Percentiles rank a stretch among this genome's conserved stretches.
phyloP scores from a whole-genome alignment of 768 basidiomycete species.

The Suillus ampliporus region DNA sequence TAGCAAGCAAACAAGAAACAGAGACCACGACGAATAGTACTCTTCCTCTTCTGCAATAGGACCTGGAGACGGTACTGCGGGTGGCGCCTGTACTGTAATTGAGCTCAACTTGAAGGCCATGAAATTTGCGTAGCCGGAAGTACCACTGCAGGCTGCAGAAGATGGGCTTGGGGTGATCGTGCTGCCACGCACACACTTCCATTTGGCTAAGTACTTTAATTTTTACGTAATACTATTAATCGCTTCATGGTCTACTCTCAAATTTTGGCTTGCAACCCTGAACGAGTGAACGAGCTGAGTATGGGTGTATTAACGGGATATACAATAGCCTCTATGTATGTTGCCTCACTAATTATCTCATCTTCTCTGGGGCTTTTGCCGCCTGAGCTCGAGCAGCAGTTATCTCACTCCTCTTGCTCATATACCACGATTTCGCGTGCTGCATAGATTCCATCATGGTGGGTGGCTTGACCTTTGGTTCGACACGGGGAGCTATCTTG shows the following conservation, averaged over 20 bases:
- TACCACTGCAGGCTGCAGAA: neutral
- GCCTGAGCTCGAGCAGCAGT: neutral
- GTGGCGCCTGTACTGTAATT: constrained; percentile 34
- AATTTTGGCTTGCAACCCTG: neutral
- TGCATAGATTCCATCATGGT: constrained; percentile 32
- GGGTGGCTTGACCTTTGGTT: constrained; percentile 23
- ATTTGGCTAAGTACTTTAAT: too few species aligned
- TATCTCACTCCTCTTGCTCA: constrained; percentile 2
- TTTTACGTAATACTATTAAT: neutral
- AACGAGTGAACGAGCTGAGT: neutral
- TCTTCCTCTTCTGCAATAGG: constrained; percentile 78
- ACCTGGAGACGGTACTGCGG: constrained; percentile 33
- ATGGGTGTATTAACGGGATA: constrained; percentile 5
- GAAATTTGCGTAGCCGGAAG: neutral
- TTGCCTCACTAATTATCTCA: neutral
- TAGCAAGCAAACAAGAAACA: constrained; percentile 89
- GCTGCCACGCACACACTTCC: neutral
- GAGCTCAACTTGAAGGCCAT: constrained; percentile 48
- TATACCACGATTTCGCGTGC: constrained; percentile 21
- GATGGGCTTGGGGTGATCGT: neutral
- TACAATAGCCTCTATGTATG: constrained; percentile 1
- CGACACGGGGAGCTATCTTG: constrained; percentile 33
- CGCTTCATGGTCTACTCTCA: too few species aligned
- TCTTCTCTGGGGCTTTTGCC: neutral
- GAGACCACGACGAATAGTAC: constrained; percentile 92